Conservation (phyloP, 306 rosid genomes). For the Citrullus colocynthis region DNA sequence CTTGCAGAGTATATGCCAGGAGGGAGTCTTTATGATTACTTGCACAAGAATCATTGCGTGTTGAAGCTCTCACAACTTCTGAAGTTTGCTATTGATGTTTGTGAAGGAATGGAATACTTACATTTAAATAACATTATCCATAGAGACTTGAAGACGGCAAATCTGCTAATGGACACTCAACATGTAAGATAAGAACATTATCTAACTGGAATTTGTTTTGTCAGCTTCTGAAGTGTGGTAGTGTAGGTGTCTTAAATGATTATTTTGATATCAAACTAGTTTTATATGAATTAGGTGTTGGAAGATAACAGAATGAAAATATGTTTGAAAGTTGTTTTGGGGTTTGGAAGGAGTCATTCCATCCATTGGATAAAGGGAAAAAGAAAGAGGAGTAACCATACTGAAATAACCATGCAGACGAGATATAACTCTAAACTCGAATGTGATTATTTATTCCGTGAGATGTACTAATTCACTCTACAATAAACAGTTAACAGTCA, state of each 20-base stretch:
- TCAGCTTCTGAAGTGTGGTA: neutral
- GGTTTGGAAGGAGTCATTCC: neutral
- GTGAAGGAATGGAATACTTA: slow-evolving; percentile 96
- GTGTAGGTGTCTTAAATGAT: neutral
- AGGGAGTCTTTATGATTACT: slow-evolving; percentile 90
- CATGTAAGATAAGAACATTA: slow-evolving; percentile 44
- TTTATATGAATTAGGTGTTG: neutral
- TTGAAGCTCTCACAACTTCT: slow-evolving; percentile 63
- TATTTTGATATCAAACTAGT: neutral
- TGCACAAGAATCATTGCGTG: slow-evolving; percentile 80
- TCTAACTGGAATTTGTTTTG: slow-evolving; percentile 10
- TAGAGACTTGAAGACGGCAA: slow-evolving; percentile 96
- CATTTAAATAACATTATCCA: slow-evolving; percentile 77
- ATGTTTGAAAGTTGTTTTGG: neutral
- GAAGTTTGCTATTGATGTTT: slow-evolving; percentile 79
- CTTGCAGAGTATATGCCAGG: slow-evolving; percentile 94
- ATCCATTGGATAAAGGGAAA: neutral
- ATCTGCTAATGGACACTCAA: slow-evolving; percentile 74
- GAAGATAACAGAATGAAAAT: neutral
- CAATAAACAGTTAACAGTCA: neutral
- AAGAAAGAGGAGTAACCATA: neutral
- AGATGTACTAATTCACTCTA: neutral
- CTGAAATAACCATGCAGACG: neutral
- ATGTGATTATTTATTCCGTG: neutral
- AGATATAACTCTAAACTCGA: neutral